Percentiles rank a stretch among this genome's conserved stretches.
Evolutionary conservation across 163 green algal species (phyloP).

Genomic region (Scenedesmus sp.): DNA sequence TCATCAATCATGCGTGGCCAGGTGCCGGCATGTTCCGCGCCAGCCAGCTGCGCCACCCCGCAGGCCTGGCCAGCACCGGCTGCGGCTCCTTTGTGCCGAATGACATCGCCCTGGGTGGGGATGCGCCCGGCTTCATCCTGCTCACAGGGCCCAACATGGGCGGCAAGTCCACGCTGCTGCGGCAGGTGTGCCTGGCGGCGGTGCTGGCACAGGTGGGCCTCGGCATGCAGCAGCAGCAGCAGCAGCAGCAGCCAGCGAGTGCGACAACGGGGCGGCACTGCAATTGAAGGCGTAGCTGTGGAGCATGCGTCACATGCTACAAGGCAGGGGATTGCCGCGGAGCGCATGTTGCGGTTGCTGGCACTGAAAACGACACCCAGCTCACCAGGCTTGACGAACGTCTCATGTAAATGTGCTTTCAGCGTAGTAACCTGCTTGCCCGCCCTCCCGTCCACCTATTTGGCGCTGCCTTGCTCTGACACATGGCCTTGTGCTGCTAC

Average conservation of each 20-base stretch:
- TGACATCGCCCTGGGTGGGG: conserved; percentile 85
- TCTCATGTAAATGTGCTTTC: too few species aligned
- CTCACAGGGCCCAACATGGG: conserved; percentile 98
- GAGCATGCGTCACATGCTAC: background rate
- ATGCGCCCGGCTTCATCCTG: conserved; percentile 74
- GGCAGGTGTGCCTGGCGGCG: conserved; percentile 87
- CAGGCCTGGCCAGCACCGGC: conserved; percentile 57
- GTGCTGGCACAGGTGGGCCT: conserved; percentile 88
- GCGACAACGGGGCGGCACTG: background rate
- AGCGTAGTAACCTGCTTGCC: too few species aligned
- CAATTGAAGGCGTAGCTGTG: background rate
- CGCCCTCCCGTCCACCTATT: too few species aligned
- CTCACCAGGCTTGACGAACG: too few species aligned
- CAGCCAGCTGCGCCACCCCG: conserved; percentile 85
- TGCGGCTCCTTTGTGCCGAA: conserved; percentile 95
- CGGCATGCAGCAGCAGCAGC: background rate
- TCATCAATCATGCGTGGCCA: background rate
- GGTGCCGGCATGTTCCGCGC: conserved; percentile 79
- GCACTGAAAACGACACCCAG: too few species aligned
- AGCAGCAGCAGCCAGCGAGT: background rate
- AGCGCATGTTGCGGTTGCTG: too few species aligned
- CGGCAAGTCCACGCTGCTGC: conserved; percentile 95
- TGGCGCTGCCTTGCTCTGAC: background rate
- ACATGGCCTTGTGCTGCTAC: background rate
- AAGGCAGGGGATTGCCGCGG: too few species aligned